These are phyloP conservation scores for Royoungia palumana DNA, from an alignment of 768 basidiomycete species.

Conservation along the genomic window DNA sequence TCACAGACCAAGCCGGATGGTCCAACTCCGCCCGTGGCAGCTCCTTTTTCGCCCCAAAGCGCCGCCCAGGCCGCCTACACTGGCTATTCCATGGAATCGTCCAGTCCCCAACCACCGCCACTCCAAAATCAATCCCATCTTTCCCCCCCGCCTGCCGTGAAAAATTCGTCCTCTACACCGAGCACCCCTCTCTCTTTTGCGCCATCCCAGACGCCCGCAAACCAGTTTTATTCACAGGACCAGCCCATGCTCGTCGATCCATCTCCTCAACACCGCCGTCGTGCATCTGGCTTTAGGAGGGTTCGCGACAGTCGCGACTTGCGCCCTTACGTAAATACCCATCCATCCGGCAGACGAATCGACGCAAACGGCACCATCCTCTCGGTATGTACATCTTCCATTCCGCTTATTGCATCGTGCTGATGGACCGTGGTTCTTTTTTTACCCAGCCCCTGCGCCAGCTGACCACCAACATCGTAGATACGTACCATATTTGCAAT, in stretches of 20 bases:
- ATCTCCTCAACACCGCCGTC: constrained; percentile 53
- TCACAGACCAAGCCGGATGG: constrained; percentile 56
- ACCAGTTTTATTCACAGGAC: constrained; percentile 59
- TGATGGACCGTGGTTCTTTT: constrained; percentile 1
- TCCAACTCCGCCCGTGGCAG: constrained; percentile 44
- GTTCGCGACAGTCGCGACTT: constrained; percentile 76
- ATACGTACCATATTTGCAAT: constrained; percentile 94
- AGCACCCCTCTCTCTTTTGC: constrained; percentile 69
- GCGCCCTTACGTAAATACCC: constrained; percentile 64
- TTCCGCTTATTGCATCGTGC: constrained; percentile 4
- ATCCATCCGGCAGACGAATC: constrained; percentile 68
- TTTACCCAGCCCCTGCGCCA: constrained; percentile 51
- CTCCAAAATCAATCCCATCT: constrained; percentile 51
- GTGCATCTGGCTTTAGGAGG: constrained; percentile 74
- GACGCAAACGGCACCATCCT: constrained; percentile 73
- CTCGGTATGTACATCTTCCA: constrained; percentile 56
- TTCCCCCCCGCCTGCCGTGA: constrained; percentile 43
- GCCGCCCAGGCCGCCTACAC: constrained; percentile 42
- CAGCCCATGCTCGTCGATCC: constrained; percentile 73
- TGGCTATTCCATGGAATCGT: constrained; percentile 60
- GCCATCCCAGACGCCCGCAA: constrained; percentile 48
- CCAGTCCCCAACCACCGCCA: constrained; percentile 56
- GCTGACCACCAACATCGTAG: constrained; percentile 81
- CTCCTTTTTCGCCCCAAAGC: constrained; percentile 57
- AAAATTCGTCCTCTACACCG: constrained; percentile 64